Base-by-base conservation (phyloP, 225 moss, liverwort and hornwort genomes). In the Marchantia polymorpha region DNA sequence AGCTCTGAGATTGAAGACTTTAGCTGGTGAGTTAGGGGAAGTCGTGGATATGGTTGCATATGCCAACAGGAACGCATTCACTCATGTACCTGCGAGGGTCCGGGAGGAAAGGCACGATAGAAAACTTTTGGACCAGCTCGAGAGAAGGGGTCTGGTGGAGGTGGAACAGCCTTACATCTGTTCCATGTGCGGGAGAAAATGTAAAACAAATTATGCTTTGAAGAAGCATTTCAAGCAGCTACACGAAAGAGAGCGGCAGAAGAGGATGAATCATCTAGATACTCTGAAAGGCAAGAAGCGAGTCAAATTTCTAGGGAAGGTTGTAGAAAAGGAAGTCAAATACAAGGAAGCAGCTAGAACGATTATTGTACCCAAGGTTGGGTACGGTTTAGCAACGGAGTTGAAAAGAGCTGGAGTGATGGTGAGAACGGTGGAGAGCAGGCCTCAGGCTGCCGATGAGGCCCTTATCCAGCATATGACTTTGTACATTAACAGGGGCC, bases 1-100 rank as follows among this genome's bases (percentile, higher is more conserved):
- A 25, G 94, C 96, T 46, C 74, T 89, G 26, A 77, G 92, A 12
- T 79, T 96, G 52, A 87, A 89, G 59, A 92, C 83, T 29, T 77
- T 94, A n/a, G 96, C 90, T 25, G 83, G 83, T 60, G 90, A 92
- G 59, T 91, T 96, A 16, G 96, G 94, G 20, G 83, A 89, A 29
- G 94, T 96, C 49, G 94, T 96, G 77, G 94, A 94, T 80, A 90
- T 96, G 88, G 94, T 96, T 10, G 96, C 96, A 0, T 96, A 96
- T 80, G 92, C 96, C 16, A 96, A 96, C 64, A 89, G 85, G 5
- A 91, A 92, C 84, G 96, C 94, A 0, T 94, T 94, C 80, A 82
- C 83, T 12, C 93, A 89, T 78, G 90, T 96, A 14, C 94, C 96
- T 25, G 76, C 83, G 31, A 86, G 96, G 89, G 90, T 96, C n/a